These are phyloP conservation scores for Amanita polypyramis DNA, from an alignment of 768 basidiomycete genomes.

Conservation along the genomic window DNA sequence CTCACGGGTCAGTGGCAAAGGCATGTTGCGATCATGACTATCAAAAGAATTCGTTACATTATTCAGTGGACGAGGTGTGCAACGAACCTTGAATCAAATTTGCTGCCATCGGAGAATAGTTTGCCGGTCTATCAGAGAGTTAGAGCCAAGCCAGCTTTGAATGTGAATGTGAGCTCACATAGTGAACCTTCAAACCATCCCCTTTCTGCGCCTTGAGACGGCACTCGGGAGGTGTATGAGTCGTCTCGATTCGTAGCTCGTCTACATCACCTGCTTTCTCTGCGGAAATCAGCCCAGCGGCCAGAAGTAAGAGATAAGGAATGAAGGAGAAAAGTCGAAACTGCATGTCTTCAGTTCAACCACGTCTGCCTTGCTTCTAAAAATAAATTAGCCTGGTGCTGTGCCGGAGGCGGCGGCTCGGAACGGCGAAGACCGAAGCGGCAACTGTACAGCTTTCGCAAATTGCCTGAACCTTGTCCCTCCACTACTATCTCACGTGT, in stretches of 20 bases:
- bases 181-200: conserved; percentile 66
- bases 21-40: conserved; percentile 63
- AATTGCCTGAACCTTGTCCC: conserved; percentile 23
- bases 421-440: conserved; percentile 13
- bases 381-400: not conserved
- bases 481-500: no score
- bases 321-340: conserved; percentile 30
- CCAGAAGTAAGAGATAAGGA: conserved; percentile 32
- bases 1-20: conserved; percentile 73
- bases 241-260: conserved; percentile 54
- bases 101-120: conserved; percentile 59
- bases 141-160: not conserved
- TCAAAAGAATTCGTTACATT: not conserved
- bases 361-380: not conserved
- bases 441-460: conserved; percentile 30
- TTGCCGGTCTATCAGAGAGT: conserved; percentile 57
- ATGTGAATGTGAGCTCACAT: conserved; percentile 32
- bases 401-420: no score
- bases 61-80: no score
- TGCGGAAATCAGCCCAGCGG: conserved; percentile 33
- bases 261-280: conserved; percentile 26
- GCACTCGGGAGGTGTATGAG: conserved; percentile 49
- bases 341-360: conserved; percentile 30
- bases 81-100: conserved; percentile 82
- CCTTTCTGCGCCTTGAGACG: conserved; percentile 43